Evolutionary conservation across 2,329 filamentous ascomycete genomes (phyloP).

Genomic region (Apiospora sp.): DNA sequence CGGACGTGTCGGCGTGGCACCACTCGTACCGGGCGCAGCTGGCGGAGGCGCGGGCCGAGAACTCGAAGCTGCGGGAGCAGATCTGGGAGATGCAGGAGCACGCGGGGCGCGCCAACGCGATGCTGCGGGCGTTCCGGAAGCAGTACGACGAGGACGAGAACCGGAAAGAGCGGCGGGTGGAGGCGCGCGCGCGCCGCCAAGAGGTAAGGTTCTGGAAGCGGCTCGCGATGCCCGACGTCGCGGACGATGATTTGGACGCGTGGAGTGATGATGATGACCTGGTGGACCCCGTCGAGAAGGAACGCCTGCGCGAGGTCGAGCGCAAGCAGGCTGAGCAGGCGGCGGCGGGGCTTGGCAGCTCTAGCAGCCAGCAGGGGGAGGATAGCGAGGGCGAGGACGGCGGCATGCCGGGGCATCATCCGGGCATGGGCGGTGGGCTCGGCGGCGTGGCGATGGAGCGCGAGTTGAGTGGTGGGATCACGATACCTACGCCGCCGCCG

Average conservation of each 20-base stretch:
- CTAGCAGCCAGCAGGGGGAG: constrained; percentile 44
- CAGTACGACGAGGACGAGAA: constrained; percentile 64
- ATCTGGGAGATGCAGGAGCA: constrained; percentile 73
- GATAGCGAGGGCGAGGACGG: constrained; percentile 43
- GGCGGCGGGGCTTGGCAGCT: constrained; percentile 42
- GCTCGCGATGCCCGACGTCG: constrained; percentile 68
- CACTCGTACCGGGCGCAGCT: constrained; percentile 71
- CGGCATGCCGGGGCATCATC: constrained; percentile 31
- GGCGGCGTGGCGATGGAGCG: constrained; percentile 55
- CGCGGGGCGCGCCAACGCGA: constrained; percentile 64
- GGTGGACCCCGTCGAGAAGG: constrained; percentile 67
- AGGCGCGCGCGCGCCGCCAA: constrained; percentile 61
- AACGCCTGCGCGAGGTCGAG: constrained; percentile 59
- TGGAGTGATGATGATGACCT: constrained; percentile 73
- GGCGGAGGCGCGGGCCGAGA: constrained; percentile 70
- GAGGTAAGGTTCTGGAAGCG: constrained; percentile 73
- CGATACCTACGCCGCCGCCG: constrained; percentile 47
- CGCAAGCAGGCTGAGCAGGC: constrained; percentile 51
- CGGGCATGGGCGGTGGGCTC: constrained; percentile 37
- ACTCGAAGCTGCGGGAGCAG: constrained; percentile 68
- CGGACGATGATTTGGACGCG: constrained; percentile 64
- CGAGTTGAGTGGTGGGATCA: constrained; percentile 37
- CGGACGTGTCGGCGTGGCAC: constrained; percentile 70
- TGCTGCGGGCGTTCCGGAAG: constrained; percentile 63
- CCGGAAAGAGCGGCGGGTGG: constrained; percentile 61